Conservation (phyloP, 768 basidiomycete genomes). For the Lentinus brumalis region DNA sequence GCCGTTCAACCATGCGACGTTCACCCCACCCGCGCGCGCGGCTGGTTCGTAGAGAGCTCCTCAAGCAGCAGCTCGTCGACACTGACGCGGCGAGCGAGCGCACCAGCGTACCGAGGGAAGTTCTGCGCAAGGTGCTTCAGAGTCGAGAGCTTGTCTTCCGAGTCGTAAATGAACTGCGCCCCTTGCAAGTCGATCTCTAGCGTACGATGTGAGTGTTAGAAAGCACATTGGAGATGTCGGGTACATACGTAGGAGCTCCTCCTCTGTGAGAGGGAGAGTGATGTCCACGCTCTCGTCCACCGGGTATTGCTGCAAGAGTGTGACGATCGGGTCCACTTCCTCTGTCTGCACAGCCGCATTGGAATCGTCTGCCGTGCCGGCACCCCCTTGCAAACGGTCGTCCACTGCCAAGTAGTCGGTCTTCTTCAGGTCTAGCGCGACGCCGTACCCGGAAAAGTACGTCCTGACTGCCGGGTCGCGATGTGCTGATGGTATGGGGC, state of each 20-base stretch:
- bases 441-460: conserved; percentile 87
- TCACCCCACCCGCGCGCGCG: conserved; percentile 55
- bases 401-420: conserved; percentile 96
- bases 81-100: conserved; percentile 69
- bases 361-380: neutral
- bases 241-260: conserved; percentile 51
- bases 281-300: conserved; percentile 24
- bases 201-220: neutral
- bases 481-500: conserved; percentile 55
- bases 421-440: conserved; percentile 91
- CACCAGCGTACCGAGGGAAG: conserved; percentile 84
- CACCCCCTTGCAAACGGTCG: conserved; percentile 54
- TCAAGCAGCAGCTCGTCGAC: conserved; percentile 50
- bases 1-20: conserved; percentile 83
- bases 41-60: conserved; percentile 61
- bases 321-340: conserved; percentile 25
- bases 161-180: conserved; percentile 70
- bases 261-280: conserved; percentile 23
- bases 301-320: conserved; percentile 32
- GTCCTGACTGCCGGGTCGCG: conserved; percentile 33
- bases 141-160: conserved; percentile 47
- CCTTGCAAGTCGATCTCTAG: conserved; percentile 72
- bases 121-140: conserved; percentile 78
- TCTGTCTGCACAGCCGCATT: neutral
- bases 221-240: neutral